Evolutionary conservation across 495 filamentous ascomycete genomes (phyloP).

Genomic region (Aspergillus hancockii): DNA sequence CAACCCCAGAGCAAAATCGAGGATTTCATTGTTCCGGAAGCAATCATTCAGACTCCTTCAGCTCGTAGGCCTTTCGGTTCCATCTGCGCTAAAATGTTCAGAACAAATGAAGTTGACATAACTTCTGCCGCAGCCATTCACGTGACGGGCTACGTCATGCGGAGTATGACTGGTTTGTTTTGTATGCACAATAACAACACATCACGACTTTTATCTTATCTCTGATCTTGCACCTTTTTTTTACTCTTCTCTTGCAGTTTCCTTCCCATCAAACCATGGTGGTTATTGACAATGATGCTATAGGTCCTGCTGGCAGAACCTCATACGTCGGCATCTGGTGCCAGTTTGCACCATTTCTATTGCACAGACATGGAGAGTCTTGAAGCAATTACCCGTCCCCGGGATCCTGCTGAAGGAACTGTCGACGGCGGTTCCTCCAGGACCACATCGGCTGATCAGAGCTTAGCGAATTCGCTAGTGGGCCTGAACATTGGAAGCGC

Average conservation of each 20-base stretch:
- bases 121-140: not conserved
- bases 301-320: conserved; percentile 6
- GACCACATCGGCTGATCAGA: conserved; percentile 20
- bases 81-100: no score
- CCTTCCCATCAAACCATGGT: conserved; percentile 10
- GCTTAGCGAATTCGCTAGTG: conserved; percentile 11
- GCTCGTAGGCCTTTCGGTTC: no score
- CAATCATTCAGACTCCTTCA: no score
- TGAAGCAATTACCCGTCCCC: conserved; percentile 32
- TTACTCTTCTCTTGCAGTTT: not conserved
- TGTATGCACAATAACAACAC: not conserved
- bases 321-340: not conserved
- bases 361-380: conserved; percentile 38
- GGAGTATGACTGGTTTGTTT: not conserved
- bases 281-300: not conserved
- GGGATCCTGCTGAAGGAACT: conserved; percentile 18
- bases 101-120: no score
- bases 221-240: not conserved
- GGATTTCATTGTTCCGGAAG: no score
- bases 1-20: no score
- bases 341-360: conserved; percentile 1
- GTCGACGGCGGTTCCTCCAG: conserved; percentile 19
- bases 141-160: not conserved
- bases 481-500: conserved; percentile 10
- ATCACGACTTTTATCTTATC: conserved; percentile 1